Evolutionary conservation across 805 yeast species (phyloP).

Genomic region (Nakazawaea anatomiae): DNA sequence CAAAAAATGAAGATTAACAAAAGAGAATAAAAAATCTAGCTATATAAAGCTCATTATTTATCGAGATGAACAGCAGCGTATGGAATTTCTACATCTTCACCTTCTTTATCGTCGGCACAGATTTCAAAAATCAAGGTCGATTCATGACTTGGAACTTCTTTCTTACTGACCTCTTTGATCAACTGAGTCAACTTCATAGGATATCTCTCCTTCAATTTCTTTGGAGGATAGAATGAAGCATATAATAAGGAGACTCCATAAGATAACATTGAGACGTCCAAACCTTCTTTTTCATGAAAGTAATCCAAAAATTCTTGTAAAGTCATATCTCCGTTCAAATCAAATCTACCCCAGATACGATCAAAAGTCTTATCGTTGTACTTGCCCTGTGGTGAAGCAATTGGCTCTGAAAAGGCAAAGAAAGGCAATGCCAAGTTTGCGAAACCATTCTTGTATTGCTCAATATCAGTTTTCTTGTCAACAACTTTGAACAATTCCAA

Average conservation of each 20-base stretch:
- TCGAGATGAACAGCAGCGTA: slow-evolving; percentile 60
- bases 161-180: slow-evolving; percentile 80
- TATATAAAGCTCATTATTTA: slow-evolving; percentile 1
- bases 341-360: slow-evolving; percentile 93
- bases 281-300: slow-evolving; percentile 77
- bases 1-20: no score
- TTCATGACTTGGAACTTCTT: slow-evolving; percentile 67
- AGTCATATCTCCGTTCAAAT: slow-evolving; percentile 69
- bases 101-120: slow-evolving; percentile 86
- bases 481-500: slow-evolving; percentile 88
- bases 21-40: background rate
- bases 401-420: slow-evolving; percentile 95
- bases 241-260: slow-evolving; percentile 84
- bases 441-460: slow-evolving; percentile 88
- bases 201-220: slow-evolving; percentile 77
- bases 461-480: slow-evolving; percentile 67
- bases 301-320: slow-evolving; percentile 66
- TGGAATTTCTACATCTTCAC: slow-evolving; percentile 96
- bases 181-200: slow-evolving; percentile 63
- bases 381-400: slow-evolving; percentile 75
- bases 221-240: slow-evolving; percentile 91
- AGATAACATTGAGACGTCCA: slow-evolving; percentile 86
- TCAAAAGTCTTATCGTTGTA: slow-evolving; percentile 79
- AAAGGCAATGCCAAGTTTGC: slow-evolving; percentile 90
- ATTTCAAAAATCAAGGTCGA: slow-evolving; percentile 81